phyloP scores from a whole-genome alignment of 2,329 filamentous ascomycete genomes.

The Claviceps arundinis region DNA sequence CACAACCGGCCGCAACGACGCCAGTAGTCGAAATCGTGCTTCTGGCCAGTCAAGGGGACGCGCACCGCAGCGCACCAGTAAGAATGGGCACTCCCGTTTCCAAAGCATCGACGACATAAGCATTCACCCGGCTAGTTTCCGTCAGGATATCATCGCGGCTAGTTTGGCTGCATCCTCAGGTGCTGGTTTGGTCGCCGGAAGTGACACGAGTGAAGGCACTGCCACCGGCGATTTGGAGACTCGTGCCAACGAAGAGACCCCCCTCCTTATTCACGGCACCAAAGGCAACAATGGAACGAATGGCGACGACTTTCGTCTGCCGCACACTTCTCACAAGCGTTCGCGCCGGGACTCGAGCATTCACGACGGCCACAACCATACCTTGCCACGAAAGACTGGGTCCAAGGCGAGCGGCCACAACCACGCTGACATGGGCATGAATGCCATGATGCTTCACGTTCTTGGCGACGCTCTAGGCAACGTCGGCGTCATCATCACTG shows the following conservation, averaged over 20 bases:
- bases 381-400: slow-evolving; percentile 49
- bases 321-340: slow-evolving; percentile 12
- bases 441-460: slow-evolving; percentile 63
- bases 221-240: slow-evolving; percentile 28
- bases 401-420: slow-evolving; percentile 59
- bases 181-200: slow-evolving; percentile 40
- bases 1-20: slow-evolving; percentile 13
- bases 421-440: slow-evolving; percentile 91
- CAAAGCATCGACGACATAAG: slow-evolving; percentile 60
- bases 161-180: slow-evolving; percentile 40
- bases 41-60: slow-evolving; percentile 25
- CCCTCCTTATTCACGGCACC: slow-evolving; percentile 25
- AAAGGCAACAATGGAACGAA: slow-evolving; percentile 19
- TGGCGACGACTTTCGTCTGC: slow-evolving; percentile 12
- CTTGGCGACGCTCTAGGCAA: slow-evolving; percentile 79
- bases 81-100: slow-evolving; percentile 44
- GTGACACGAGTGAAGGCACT: slow-evolving; percentile 35
- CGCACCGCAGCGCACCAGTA: slow-evolving; percentile 31
- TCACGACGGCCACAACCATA: slow-evolving; percentile 70
- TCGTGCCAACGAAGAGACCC: slow-evolving; percentile 30
- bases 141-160: slow-evolving; percentile 86
- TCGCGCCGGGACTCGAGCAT: slow-evolving; percentile 34
- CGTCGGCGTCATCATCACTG: slow-evolving; percentile 71
- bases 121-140: slow-evolving; percentile 79
- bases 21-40: slow-evolving; percentile 17